Conservation (phyloP, 805 yeast genomes). For the Lachancea cidri region DNA sequence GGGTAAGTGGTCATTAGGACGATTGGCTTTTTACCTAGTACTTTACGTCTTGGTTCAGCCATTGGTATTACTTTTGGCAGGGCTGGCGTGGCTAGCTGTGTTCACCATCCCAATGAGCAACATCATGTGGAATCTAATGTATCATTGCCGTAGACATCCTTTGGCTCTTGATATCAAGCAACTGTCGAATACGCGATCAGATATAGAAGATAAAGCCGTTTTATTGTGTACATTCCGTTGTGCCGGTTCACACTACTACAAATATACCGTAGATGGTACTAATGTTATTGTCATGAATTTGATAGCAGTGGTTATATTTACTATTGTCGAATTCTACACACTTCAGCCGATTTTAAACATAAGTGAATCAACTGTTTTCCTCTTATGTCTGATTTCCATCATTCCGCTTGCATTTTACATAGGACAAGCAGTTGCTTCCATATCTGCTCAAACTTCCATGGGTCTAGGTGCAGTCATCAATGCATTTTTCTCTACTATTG, state of each 20-base stretch:
- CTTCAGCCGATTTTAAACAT: slow-evolving; percentile 44
- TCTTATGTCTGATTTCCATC: slow-evolving; percentile 73
- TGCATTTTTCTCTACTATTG: slow-evolving; percentile 94
- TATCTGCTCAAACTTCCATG: slow-evolving; percentile 97
- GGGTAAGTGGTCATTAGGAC: slow-evolving; percentile 84
- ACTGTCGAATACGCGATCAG: slow-evolving; percentile 15
- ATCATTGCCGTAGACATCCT: slow-evolving; percentile 86
- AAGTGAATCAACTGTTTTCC: slow-evolving; percentile 56
- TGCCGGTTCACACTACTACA: slow-evolving; percentile 88
- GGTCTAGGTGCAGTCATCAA: slow-evolving; percentile 98
- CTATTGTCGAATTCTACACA: slow-evolving; percentile 70
- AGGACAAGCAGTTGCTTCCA: slow-evolving; percentile 99
- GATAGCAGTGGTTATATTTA: slow-evolving; percentile 71
- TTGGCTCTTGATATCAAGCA: slow-evolving; percentile 65
- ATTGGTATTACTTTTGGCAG: slow-evolving; percentile 46
- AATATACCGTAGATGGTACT: slow-evolving; percentile 94
- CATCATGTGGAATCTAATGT: slow-evolving; percentile 57
- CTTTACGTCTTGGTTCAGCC: slow-evolving; percentile 74
- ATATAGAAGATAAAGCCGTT: slow-evolving; percentile 45
- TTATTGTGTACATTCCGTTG: slow-evolving; percentile 88
- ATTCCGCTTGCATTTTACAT: slow-evolving; percentile 94
- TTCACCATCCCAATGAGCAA: slow-evolving; percentile 94
- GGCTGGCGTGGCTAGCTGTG: slow-evolving; percentile 73
- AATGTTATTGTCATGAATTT: slow-evolving; percentile 87
- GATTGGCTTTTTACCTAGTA: slow-evolving; percentile 67